Base-by-base conservation (phyloP, 2,329 filamentous ascomycete species). In the Clarireedia hainanense region DNA sequence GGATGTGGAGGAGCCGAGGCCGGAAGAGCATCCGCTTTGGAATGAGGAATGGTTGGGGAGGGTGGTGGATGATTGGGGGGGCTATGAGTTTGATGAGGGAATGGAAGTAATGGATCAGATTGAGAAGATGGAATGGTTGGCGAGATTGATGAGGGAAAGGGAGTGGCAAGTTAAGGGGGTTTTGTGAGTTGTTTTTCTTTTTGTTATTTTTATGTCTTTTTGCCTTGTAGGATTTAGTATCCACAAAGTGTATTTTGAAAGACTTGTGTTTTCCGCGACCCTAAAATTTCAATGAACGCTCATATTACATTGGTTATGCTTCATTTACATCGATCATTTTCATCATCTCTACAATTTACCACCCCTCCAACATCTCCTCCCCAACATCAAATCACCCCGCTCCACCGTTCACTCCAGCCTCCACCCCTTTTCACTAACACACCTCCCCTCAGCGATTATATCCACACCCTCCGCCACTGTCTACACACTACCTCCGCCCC, bases 381-480 rank as follows among this genome's bases (percentile, higher is more conserved):
- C 6, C 2, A 30, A 30, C 27, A 30, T 6, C 27, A 30, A 30
- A 6, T 9, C 6, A 9, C 5, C 27, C 27, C 27, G 20, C 27
- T 9, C 6, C 4, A 30, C 26, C 26, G 1, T 27, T 5, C 26
- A 27, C 26, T 27, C 26, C 26, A 6, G 6, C 27, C 27, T 30
- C 4, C 27, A 30, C 7, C 10, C 27, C 27, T 20, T 20, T 20
- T 30, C 6, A 10, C 27, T 30, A 30, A 30, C 27, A 7, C 27
- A 6, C 6, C 27, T 30, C 27, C 5, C 27, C 40, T 9, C 14
- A 66, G 63, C 43, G 69, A 71, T 50, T 71, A 71, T 49, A 61
- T 62, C 34, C 67, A 71, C 51, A 61, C 62, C 2, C 53, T 72
- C 4, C 49, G 62, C 5, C 34, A 57, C 34, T 72, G 69, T 56